Evolutionary conservation across 495 filamentous ascomycete genomes (phyloP).

Genomic region (Jackrogersella multiformis): DNA sequence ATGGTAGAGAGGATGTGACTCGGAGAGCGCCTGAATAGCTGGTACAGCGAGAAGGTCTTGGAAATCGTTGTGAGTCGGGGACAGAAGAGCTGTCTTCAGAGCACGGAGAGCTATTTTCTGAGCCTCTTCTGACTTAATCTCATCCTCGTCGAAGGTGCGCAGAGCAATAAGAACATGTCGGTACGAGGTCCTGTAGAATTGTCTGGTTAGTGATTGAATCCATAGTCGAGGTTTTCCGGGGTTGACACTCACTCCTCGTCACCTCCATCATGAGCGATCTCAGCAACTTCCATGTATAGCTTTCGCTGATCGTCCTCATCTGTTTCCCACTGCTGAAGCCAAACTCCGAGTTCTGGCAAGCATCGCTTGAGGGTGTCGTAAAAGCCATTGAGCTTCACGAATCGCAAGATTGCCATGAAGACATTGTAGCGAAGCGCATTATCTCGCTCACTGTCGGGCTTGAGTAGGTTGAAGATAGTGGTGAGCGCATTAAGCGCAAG

Average conservation of each 20-base stretch:
- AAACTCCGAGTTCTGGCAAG: conserved; percentile 78
- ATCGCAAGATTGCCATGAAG: conserved; percentile 80
- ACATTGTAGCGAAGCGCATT: conserved; percentile 88
- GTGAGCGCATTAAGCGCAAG: conserved; percentile 88
- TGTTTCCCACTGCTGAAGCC: conserved; percentile 85
- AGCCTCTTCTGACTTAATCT: conserved; percentile 73
- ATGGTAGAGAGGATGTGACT: conserved; percentile 81
- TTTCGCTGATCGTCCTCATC: conserved; percentile 83
- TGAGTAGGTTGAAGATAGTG: conserved; percentile 96
- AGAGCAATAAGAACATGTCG: conserved; percentile 83
- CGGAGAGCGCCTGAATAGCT: conserved; percentile 83
- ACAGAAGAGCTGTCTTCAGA: conserved; percentile 79
- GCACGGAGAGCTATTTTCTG: conserved; percentile 85
- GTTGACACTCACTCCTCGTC: conserved; percentile 70
- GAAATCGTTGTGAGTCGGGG: conserved; percentile 87
- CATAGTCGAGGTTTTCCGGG: neutral
- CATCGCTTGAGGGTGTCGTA: conserved; percentile 84
- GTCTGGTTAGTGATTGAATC: conserved; percentile 30
- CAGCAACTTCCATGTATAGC: conserved; percentile 79
- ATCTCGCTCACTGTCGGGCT: conserved; percentile 70
- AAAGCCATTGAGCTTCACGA: conserved; percentile 74
- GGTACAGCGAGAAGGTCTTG: conserved; percentile 89
- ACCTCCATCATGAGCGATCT: conserved; percentile 77
- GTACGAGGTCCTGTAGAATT: conserved; percentile 69
- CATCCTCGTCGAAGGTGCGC: conserved; percentile 79